Conservation (phyloP, 2,329 filamentous ascomycete species). For the Xylariales sp. region DNA sequence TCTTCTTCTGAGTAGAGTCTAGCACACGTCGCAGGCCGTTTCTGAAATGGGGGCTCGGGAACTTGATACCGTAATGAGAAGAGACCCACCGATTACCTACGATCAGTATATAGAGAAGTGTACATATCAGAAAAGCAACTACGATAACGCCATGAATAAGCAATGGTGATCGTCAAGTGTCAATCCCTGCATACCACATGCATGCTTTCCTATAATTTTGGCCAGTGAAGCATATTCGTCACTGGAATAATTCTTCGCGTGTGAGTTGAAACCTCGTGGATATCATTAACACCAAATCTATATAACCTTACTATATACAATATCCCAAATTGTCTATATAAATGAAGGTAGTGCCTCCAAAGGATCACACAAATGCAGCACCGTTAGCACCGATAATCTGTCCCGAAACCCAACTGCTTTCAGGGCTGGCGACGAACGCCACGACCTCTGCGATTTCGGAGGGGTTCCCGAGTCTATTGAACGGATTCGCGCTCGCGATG, state of each 20-base stretch:
- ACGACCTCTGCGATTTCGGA: slow-evolving; percentile 63
- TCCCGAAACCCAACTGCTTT: slow-evolving; percentile 35
- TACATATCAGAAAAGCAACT: neutral
- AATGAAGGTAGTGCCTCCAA: neutral
- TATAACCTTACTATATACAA: neutral
- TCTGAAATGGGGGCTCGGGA: neutral
- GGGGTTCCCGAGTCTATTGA: slow-evolving; percentile 59
- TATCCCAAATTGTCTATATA: neutral
- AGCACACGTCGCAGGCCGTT: neutral
- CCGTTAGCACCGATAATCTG: slow-evolving; percentile 38
- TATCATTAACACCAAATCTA: neutral
- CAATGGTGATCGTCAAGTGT: slow-evolving; percentile 5
- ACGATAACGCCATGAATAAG: slow-evolving; percentile 8
- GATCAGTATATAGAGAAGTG: slow-evolving; percentile 4
- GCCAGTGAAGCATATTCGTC: neutral
- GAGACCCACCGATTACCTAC: neutral
- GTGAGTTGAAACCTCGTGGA: no score
- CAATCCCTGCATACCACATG: neutral
- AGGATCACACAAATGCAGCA: slow-evolving; percentile 30
- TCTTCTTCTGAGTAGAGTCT: neutral
- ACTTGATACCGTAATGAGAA: neutral
- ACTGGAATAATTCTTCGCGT: neutral
- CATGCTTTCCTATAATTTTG: neutral
- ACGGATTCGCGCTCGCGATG: slow-evolving; percentile 56
- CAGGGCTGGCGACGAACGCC: slow-evolving; percentile 52